Base-by-base conservation (phyloP, 768 basidiomycete species). In the Trichaptum fuscoviolaceum region DNA sequence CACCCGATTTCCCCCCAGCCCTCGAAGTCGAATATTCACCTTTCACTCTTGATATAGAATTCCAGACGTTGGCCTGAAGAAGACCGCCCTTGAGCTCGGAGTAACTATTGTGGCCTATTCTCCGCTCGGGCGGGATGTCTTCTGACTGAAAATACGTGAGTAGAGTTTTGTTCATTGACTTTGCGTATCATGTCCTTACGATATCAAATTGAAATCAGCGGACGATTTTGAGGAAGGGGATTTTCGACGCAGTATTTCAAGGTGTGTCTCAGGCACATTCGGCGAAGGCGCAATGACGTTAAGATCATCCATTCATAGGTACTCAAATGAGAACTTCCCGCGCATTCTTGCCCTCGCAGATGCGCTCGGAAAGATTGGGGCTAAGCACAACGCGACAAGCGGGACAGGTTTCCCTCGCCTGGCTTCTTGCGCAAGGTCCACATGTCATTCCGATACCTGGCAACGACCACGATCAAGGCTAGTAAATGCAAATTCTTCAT, bases 71-170 rank as follows among this genome's bases (percentile, higher is more conserved):
- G 77, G 70, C 0, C 69, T 85, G 24, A 71, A 82, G 8, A 72
- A 77, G 12, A 76, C 81, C 0, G 78, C 78, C 5, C 68, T 78
- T 25, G 81, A 84, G 69, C 73, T 82, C 18, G 82, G 83, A 3
- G 74, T 83, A 18, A 72, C 77, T 1, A 75, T 84, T 61, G 77
- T 86, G 23, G 81, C 81, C 1, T 85, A 84, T 68, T 77, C 79
- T 18, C 85, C 85, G 0, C 77, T 85, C 52, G 83, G 80, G 1
- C 76, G 83, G 23, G 84, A n/a, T n/a, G 85, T 0, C 62, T 86
- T 34, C 69, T 83, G 62, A 83, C 82, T 1, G 84, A 23, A 76
- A 74, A 75, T 80, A 76, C 64, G 80, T 79, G 59, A 57, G 78
- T 73, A 24, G 42, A 2, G 58, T 2, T n/a, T 57, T 63, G 2